A percentile compares a stretch with the other conserved stretches of the same genome.
These are phyloP conservation scores for Amyloporia xantha DNA, from an alignment of 768 basidiomycete genomes.

Conservation along the genomic window DNA sequence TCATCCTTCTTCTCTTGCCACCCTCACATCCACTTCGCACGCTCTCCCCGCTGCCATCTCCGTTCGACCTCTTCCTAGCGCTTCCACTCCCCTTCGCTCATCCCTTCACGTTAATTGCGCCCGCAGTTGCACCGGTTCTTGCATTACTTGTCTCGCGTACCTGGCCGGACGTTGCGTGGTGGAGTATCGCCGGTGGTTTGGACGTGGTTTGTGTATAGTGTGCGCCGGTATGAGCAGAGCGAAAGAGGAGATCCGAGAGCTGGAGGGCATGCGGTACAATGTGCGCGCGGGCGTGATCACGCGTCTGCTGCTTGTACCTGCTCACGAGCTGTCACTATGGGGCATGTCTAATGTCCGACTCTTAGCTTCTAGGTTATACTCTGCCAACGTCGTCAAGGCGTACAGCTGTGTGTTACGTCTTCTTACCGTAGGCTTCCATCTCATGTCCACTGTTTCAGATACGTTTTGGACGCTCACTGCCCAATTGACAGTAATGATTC, in stretches of 20 bases:
- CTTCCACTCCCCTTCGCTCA: constrained; percentile 13
- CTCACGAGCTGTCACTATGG: too few species aligned
- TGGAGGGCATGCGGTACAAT: constrained; percentile 20
- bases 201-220: constrained; percentile 10
- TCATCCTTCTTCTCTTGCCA: constrained; percentile 10
- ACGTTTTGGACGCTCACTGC: too few species aligned
- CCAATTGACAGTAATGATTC: too few species aligned
- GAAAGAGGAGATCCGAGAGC: constrained; percentile 13
- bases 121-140: constrained; percentile 13
- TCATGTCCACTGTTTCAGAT: too few species aligned
- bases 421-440: too few species aligned
- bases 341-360: too few species aligned
- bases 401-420: too few species aligned
- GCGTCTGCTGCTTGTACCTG: neutral
- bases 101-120: constrained; percentile 5
- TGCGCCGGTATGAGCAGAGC: constrained; percentile 15
- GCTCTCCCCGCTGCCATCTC: neutral
- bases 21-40: neutral
- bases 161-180: constrained; percentile 20
- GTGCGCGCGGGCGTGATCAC: constrained; percentile 12
- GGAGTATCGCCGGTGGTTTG: constrained; percentile 11
- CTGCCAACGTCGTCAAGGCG: too few species aligned
- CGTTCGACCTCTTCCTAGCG: neutral
- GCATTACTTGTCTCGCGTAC: constrained; percentile 10
- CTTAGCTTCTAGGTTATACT: too few species aligned